These are phyloP conservation scores for Rhizopus microsporus DNA, from an alignment of 371 early-diverging fungal genomes.

Conservation along the genomic window DNA sequence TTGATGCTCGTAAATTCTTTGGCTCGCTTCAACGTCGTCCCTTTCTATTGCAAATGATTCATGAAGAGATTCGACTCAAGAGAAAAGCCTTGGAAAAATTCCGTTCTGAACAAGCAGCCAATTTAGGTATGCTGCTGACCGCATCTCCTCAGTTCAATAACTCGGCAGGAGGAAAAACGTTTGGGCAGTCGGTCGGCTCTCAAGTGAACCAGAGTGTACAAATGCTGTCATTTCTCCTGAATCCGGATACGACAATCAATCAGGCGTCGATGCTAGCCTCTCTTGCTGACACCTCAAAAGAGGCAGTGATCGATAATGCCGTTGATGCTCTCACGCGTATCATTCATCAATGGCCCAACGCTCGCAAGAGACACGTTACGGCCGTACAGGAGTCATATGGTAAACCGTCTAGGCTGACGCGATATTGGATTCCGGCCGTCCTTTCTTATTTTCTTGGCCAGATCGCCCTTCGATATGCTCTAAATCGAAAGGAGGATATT, in stretches of 20 bases:
- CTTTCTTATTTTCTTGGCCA: slow-evolving; percentile 42
- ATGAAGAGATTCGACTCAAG: slow-evolving; percentile 65
- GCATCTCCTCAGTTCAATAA: slow-evolving; percentile 30
- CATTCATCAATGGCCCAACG: slow-evolving; percentile 7
- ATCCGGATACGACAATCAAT: no score
- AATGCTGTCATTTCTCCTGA: background rate
- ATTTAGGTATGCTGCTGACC: slow-evolving; percentile 59
- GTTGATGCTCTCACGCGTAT: background rate
- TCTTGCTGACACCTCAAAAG: background rate
- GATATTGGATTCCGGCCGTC: slow-evolving; percentile 66
- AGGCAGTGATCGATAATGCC: background rate
- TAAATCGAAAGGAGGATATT: slow-evolving; percentile 55
- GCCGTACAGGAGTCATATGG: slow-evolving; percentile 35
- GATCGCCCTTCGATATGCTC: slow-evolving; percentile 36
- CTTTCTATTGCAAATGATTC: slow-evolving; percentile 53
- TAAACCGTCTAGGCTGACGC: slow-evolving; percentile 45
- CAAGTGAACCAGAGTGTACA: slow-evolving; percentile 8
- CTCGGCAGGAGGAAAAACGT: background rate
- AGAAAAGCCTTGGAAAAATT: slow-evolving; percentile 49
- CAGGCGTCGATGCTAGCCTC: slow-evolving; percentile 7
- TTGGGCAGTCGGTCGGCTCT: background rate
- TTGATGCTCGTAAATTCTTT: slow-evolving; percentile 12
- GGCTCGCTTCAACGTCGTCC: slow-evolving; percentile 29
- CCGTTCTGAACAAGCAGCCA: slow-evolving; percentile 63
- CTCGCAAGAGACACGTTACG: slow-evolving; percentile 19